Percentiles rank a stretch among this genome's conserved stretches.
Evolutionary conservation across 768 basidiomycete species (phyloP).

Genomic region (Tulasnella sp.): DNA sequence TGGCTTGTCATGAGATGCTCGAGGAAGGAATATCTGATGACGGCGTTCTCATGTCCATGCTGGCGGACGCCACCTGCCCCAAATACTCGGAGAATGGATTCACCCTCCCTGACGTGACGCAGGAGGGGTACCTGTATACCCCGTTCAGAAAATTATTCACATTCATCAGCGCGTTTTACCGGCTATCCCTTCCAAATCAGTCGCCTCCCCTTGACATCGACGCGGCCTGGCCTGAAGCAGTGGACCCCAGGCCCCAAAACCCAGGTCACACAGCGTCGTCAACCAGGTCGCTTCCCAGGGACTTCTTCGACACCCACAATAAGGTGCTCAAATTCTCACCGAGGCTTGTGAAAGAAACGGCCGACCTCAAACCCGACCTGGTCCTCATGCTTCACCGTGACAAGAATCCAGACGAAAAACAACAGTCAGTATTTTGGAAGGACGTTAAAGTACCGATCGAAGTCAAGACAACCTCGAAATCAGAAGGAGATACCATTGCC

Average conservation of each 20-base stretch:
- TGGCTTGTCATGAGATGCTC: not conserved
- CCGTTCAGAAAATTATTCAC: not conserved
- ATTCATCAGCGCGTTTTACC: not conserved
- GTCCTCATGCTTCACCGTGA: not conserved
- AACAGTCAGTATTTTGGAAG: not conserved
- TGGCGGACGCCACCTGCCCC: not conserved
- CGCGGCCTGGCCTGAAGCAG: not conserved
- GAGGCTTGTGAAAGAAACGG: not conserved
- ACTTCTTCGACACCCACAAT: not conserved
- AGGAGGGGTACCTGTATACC: not conserved
- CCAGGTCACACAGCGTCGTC: not conserved
- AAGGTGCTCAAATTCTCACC: not conserved
- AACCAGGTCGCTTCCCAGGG: not conserved
- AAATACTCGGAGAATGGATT: not conserved
- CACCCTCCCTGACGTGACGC: not conserved
- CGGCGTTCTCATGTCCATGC: not conserved
- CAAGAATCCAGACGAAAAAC: not conserved
- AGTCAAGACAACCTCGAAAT: not conserved
- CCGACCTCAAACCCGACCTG: constrained; percentile 8
- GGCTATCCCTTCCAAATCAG: not conserved
- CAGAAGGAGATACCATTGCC: not conserved
- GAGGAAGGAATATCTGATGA: not conserved
- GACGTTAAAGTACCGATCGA: constrained; percentile 19
- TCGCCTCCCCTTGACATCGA: not conserved
- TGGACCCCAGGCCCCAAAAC: not conserved